Conservation (phyloP, 2,329 filamentous ascomycete species). For the Pseudopyrenochaeta lycopersici region DNA sequence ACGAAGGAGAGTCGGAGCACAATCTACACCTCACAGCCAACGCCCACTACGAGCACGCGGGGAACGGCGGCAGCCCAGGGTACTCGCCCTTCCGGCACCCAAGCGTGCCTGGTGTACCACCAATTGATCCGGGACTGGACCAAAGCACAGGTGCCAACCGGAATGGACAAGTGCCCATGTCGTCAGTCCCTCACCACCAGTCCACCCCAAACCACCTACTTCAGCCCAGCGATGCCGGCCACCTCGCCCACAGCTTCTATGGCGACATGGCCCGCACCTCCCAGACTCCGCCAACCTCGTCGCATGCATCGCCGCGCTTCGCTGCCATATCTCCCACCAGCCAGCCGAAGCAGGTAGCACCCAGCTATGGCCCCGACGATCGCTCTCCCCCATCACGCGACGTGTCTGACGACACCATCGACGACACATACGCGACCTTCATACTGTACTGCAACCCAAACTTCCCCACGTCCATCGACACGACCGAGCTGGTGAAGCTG, state of each 20-base stretch:
- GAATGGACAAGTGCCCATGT: slow-evolving; percentile 29
- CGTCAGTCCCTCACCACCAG: slow-evolving; percentile 36
- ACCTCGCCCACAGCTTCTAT: slow-evolving; percentile 48
- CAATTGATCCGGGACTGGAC: slow-evolving; percentile 49
- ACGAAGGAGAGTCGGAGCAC: slow-evolving; percentile 43
- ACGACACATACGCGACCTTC: slow-evolving; percentile 84
- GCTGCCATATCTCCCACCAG: slow-evolving; percentile 45
- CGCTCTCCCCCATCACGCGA: slow-evolving; percentile 70
- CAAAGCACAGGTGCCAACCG: slow-evolving; percentile 36
- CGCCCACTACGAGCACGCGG: slow-evolving; percentile 45
- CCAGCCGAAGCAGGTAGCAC: slow-evolving; percentile 42
- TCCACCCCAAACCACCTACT: slow-evolving; percentile 42
- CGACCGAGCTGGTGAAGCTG: slow-evolving; percentile 73
- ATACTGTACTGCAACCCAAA: slow-evolving; percentile 91
- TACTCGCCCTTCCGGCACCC: slow-evolving; percentile 48
- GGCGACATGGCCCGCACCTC: slow-evolving; percentile 49
- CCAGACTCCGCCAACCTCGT: slow-evolving; percentile 47
- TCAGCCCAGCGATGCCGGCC: slow-evolving; percentile 46
- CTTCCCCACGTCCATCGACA: slow-evolving; percentile 75
- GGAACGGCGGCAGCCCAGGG: slow-evolving; percentile 35
- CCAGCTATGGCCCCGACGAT: slow-evolving; percentile 54
- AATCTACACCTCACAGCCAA: slow-evolving; percentile 41
- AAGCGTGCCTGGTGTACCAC: slow-evolving; percentile 32
- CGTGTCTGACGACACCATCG: slow-evolving; percentile 75
- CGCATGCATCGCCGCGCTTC: slow-evolving; percentile 51